Conservation (phyloP, 2,329 filamentous ascomycete genomes). For the Colletotrichum sp. region DNA sequence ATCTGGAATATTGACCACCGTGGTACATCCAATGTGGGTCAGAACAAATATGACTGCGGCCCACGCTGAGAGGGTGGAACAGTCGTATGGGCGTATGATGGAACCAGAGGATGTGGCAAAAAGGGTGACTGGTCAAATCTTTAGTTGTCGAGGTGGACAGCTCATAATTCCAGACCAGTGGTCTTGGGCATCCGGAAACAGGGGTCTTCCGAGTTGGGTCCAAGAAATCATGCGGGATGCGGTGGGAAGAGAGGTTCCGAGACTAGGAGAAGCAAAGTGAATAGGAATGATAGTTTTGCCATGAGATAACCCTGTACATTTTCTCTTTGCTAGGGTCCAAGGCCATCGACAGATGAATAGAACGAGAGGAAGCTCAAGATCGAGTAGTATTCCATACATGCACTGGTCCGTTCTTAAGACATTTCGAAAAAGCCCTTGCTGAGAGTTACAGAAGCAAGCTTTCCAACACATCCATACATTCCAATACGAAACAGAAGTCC, state of each 20-base stretch:
- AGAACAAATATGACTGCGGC: constrained; percentile 30
- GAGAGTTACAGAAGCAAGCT: neutral
- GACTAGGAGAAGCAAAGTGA: neutral
- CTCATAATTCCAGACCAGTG: constrained; percentile 46
- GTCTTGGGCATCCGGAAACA: constrained; percentile 32
- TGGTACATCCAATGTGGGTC: constrained; percentile 29
- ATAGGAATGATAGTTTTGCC: neutral
- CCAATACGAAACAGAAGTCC: neutral
- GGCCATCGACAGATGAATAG: neutral
- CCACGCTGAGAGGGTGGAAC: constrained; percentile 25
- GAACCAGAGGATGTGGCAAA: constrained; percentile 47
- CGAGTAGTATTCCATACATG: neutral
- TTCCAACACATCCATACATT: neutral
- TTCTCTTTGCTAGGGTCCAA: neutral
- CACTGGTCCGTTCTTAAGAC: neutral
- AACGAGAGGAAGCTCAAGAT: neutral
- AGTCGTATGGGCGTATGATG: constrained; percentile 34
- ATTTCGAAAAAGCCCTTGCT: neutral
- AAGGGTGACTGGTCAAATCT: constrained; percentile 54
- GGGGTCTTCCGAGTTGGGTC: constrained; percentile 46
- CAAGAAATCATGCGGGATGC: constrained; percentile 36
- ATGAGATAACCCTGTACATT: neutral
- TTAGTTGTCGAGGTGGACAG: constrained; percentile 52
- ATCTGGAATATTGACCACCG: constrained; percentile 39
- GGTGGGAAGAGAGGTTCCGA: constrained; percentile 15